A percentile compares a stretch with the other conserved stretches of the same genome.
Conservation (phyloP, 2,329 filamentous ascomycete genomes). For the Hypomyces rosellus region DNA sequence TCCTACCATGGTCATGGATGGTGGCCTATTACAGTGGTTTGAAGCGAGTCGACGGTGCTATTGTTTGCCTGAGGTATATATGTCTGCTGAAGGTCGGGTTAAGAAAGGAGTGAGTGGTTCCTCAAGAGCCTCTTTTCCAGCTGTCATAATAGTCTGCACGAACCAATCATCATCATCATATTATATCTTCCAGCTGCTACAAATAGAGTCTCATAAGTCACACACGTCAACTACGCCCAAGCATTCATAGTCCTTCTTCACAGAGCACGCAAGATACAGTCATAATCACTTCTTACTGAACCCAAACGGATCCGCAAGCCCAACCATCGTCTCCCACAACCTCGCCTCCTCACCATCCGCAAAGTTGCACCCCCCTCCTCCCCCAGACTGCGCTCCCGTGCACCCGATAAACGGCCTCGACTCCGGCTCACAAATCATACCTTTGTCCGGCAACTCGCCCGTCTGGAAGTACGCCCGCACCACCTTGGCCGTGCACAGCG, state of each 20-base stretch:
- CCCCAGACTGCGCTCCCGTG: background rate
- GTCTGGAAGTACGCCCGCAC: slow-evolving; percentile 16
- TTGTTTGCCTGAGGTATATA: too few species aligned
- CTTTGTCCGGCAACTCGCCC: slow-evolving; percentile 14
- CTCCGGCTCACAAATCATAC: slow-evolving; percentile 14
- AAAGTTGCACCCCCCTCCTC: slow-evolving; percentile 3
- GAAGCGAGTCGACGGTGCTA: too few species aligned
- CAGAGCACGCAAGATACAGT: background rate
- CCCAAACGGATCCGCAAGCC: slow-evolving; percentile 1
- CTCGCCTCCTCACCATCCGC: slow-evolving; percentile 4
- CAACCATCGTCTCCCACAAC: slow-evolving; percentile 5
- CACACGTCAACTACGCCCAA: background rate
- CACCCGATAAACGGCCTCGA: slow-evolving; percentile 8
- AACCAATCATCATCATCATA: too few species aligned
- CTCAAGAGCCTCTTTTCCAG: too few species aligned
- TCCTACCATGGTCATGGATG: too few species aligned
- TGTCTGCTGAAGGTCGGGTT: too few species aligned
- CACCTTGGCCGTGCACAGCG: slow-evolving; percentile 11
- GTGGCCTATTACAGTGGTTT: too few species aligned
- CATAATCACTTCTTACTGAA: background rate
- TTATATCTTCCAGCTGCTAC: too few species aligned
- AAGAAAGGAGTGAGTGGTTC: too few species aligned
- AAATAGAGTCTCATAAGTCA: too few species aligned
- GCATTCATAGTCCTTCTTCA: background rate
- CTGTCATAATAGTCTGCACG: too few species aligned